A percentile compares a stretch with the other conserved stretches of the same genome.
Conservation (phyloP, 306 rosid genomes). For the Neltuma alba region DNA sequence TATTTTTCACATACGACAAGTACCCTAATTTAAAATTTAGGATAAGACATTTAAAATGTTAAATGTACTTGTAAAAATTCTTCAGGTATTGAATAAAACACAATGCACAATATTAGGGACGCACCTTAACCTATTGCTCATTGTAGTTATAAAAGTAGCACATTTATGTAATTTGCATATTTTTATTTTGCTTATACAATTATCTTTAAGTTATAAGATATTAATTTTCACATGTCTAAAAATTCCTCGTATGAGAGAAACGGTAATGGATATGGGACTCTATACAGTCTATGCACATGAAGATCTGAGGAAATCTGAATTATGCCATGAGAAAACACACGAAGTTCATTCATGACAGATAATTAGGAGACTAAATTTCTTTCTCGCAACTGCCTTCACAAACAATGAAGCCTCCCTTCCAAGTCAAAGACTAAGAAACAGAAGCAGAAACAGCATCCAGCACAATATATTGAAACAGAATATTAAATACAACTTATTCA, state of each 20-base stretch:
- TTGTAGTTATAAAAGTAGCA: background rate
- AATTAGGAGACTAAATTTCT: background rate
- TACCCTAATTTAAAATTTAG: too few species aligned
- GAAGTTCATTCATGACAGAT: background rate
- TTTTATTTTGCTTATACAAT: background rate
- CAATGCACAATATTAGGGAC: too few species aligned
- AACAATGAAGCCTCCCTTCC: background rate
- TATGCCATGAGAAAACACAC: background rate
- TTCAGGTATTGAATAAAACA: too few species aligned
- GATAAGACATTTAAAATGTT: too few species aligned
- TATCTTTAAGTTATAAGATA: background rate
- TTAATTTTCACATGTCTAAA: too few species aligned
- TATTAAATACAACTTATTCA: conserved; percentile 2
- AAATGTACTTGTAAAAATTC: too few species aligned
- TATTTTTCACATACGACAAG: too few species aligned
- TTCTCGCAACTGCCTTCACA: background rate
- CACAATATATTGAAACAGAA: background rate
- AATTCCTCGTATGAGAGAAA: background rate
- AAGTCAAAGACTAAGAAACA: background rate
- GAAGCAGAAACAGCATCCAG: background rate
- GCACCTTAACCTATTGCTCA: too few species aligned
- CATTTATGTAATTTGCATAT: background rate
- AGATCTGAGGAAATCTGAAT: background rate
- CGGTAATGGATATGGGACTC: background rate
- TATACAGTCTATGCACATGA: background rate